These are phyloP conservation scores for Paracoccidioides brasiliensis DNA, from an alignment of 2,329 filamentous ascomycete genomes.

Conservation along the genomic window DNA sequence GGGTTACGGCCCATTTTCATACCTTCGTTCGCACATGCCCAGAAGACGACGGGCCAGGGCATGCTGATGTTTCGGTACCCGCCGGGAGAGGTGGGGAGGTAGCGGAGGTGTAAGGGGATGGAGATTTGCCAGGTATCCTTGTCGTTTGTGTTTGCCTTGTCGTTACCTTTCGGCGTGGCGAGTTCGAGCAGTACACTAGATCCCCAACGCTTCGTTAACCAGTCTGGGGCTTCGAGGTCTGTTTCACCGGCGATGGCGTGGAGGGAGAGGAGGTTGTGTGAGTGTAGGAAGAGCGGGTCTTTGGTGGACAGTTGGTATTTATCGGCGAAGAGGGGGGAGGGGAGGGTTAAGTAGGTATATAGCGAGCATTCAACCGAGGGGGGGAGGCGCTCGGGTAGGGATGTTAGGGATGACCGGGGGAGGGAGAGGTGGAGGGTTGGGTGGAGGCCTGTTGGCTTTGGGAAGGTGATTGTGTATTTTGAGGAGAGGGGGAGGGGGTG, in stretches of 20 bases:
- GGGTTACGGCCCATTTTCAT: conserved; percentile 60
- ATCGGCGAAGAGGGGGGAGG: conserved; percentile 70
- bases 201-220: conserved; percentile 65
- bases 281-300: conserved; percentile 56
- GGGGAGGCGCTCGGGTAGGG: conserved; percentile 30
- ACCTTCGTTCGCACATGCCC: conserved; percentile 58
- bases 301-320: conserved; percentile 59
- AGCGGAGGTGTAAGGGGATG: conserved; percentile 76
- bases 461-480: conserved; percentile 51
- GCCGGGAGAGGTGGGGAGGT: conserved; percentile 50
- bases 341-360: conserved; percentile 71
- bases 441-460: conserved; percentile 67
- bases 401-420: conserved; percentile 36
- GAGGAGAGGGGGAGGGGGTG: conserved; percentile 39
- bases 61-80: conserved; percentile 47
- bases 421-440: conserved; percentile 62
- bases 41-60: conserved; percentile 76
- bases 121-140: conserved; percentile 25
- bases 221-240: conserved; percentile 83
- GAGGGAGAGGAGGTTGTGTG: conserved; percentile 61
- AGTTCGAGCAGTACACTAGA: conserved; percentile 66
- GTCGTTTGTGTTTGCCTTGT: not conserved
- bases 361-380: conserved; percentile 51
- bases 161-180: conserved; percentile 34
- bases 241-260: conserved; percentile 60